Conservation (phyloP, 108 stramenopile species). For the Mediolabrus comicus region DNA sequence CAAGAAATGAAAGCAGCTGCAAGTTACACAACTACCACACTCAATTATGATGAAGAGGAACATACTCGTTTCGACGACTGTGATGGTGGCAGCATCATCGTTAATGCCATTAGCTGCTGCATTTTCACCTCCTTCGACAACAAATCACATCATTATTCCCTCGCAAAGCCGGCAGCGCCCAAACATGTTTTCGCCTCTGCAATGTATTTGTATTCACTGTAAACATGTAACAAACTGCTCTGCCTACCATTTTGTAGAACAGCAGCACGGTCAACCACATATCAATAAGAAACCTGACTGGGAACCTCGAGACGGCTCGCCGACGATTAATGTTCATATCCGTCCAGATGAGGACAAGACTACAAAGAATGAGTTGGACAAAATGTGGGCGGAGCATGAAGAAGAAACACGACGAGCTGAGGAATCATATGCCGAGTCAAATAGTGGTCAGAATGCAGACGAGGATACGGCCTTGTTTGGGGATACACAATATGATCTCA, state of each 20-base stretch:
- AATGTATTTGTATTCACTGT: conserved; percentile 85
- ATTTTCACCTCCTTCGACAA: neutral
- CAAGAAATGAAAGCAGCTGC: no score
- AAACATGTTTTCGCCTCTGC: neutral
- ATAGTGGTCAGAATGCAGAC: conserved; percentile 1
- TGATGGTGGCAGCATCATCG: neutral
- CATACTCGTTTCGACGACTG: neutral
- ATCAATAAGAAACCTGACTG: conserved; percentile 78
- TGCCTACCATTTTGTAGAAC: conserved; percentile 87
- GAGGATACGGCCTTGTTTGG: conserved; percentile 38
- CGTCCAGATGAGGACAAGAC: conserved; percentile 46
- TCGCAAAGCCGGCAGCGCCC: neutral
- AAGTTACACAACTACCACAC: no score
- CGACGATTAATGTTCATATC: conserved; percentile 86
- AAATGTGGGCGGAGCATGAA: conserved; percentile 60
- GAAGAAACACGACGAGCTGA: conserved; percentile 40
- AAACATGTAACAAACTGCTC: conserved; percentile 71
- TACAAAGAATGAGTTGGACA: conserved; percentile 35
- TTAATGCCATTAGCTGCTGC: neutral
- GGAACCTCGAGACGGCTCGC: conserved; percentile 76
- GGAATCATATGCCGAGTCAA: conserved; percentile 11
- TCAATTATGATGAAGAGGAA: no score
- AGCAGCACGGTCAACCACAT: conserved; percentile 86
- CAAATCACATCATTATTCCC: neutral
- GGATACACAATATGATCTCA: conserved; percentile 62